phyloP scores from a whole-genome alignment of 345 rosid species.

The Litchi chinensis region DNA sequence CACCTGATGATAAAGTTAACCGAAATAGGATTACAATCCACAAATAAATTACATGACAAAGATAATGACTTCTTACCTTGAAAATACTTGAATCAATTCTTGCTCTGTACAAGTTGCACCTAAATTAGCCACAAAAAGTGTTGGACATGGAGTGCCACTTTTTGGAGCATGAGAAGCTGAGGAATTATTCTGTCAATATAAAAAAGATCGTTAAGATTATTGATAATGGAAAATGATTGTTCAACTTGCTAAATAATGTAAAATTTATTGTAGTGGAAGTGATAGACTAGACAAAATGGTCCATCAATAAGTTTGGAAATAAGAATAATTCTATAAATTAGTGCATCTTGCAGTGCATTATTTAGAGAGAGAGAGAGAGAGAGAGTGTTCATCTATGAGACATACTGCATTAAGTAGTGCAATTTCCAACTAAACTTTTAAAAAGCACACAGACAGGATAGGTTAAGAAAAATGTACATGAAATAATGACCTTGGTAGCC shows the following conservation, averaged over 20 bases:
- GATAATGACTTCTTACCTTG: slow-evolving; percentile 48
- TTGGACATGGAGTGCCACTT: slow-evolving; percentile 67
- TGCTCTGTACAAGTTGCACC: slow-evolving; percentile 84
- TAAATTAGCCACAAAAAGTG: slow-evolving; percentile 81
- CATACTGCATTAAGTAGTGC: not conserved
- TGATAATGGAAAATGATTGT: not conserved
- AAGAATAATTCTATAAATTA: not conserved
- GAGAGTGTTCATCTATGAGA: not conserved
- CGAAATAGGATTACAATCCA: slow-evolving; percentile 1
- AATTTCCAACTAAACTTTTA: not conserved
- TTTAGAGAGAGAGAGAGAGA: not conserved
- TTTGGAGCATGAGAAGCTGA: slow-evolving; percentile 38
- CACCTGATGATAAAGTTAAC: slow-evolving; percentile 42
- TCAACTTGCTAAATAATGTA: slow-evolving; percentile 3
- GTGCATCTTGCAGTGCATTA: not conserved
- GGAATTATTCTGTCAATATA: slow-evolving; percentile 46
- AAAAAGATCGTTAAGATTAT: slow-evolving; percentile 17
- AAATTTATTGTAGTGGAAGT: not conserved
- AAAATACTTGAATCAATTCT: slow-evolving; percentile 78
- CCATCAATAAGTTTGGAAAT: not conserved
- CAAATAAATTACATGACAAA: slow-evolving; percentile 13
- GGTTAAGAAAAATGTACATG: not conserved
- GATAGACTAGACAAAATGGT: not conserved
- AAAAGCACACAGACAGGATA: not conserved
- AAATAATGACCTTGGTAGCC: not conserved